These are phyloP conservation scores for Globisporangium echinulatum DNA, from an alignment of 352 stramenopile species.

Conservation along the genomic window DNA sequence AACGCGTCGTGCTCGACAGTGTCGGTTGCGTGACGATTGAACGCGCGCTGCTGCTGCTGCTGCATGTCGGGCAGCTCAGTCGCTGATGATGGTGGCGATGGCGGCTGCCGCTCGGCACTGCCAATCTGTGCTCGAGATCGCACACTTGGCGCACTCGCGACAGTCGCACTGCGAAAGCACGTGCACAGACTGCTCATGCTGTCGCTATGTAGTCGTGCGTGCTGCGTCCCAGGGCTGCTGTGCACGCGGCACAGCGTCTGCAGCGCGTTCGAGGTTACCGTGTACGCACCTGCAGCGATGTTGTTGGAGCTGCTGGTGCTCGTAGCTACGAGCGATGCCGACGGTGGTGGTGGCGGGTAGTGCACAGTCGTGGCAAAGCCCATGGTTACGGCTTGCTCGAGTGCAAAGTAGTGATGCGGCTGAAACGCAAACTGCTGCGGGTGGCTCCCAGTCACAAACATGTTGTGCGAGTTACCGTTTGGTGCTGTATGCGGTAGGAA, in stretches of 20 bases:
- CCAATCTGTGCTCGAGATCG: neutral
- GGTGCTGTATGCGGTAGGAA: constrained; percentile 3
- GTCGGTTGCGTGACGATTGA: neutral
- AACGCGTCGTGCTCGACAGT: constrained; percentile 6
- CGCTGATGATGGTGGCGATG: neutral
- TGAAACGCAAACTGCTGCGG: constrained; percentile 7
- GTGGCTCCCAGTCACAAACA: neutral
- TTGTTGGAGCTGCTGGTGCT: neutral
- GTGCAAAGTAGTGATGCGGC: constrained; percentile 12
- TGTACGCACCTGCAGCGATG: neutral
- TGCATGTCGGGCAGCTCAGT: neutral
- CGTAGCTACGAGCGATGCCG: neutral
- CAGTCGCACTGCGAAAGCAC: constrained; percentile 27
- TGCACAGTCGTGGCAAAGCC: neutral
- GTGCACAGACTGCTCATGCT: constrained; percentile 17
- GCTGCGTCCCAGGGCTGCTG: constrained; percentile 1
- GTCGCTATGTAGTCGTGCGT: neutral
- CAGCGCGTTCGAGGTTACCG: neutral
- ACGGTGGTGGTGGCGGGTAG: neutral
- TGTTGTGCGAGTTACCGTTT: neutral
- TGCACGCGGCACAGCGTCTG: constrained; percentile 6
- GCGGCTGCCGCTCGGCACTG: neutral
- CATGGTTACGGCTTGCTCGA: constrained; percentile 2
- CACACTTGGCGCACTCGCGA: constrained; percentile 3
- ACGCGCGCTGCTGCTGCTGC: constrained; percentile 1